phyloP scores from a whole-genome alignment of 768 basidiomycete genomes.

The Phylloporus rhodoxanthus region DNA sequence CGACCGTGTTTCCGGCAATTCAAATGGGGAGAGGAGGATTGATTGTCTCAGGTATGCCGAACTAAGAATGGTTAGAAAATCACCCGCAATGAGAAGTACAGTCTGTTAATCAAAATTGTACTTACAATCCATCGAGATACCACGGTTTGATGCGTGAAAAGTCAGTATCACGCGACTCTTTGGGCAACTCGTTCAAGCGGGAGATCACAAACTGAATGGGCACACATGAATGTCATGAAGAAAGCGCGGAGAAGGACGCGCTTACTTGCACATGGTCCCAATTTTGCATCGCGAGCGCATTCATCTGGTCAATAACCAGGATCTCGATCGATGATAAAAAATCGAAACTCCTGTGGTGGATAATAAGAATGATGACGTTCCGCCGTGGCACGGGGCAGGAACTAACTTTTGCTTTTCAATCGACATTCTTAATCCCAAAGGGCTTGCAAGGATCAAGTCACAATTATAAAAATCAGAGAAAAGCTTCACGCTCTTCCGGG shows the following conservation, averaged over 20 bases:
- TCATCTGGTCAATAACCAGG: slow-evolving; percentile 85
- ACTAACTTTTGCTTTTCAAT: slow-evolving; percentile 92
- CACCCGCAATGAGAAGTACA: slow-evolving; percentile 64
- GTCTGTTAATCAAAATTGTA: slow-evolving; percentile 23
- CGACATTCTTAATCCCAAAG: slow-evolving; percentile 81
- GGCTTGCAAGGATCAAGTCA: slow-evolving; percentile 91
- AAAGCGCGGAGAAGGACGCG: not conserved
- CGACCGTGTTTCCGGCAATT: slow-evolving; percentile 81
- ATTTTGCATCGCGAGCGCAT: slow-evolving; percentile 95
- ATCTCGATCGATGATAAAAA: slow-evolving; percentile 93
- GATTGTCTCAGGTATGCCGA: slow-evolving; percentile 85
- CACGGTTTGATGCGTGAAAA: slow-evolving; percentile 97
- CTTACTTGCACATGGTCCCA: slow-evolving; percentile 95
- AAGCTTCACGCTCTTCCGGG: slow-evolving; percentile 85
- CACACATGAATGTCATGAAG: not conserved
- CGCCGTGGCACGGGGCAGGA: too few relatives aligned
- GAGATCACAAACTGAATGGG: slow-evolving; percentile 69
- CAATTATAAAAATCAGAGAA: slow-evolving; percentile 87
- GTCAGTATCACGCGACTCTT: slow-evolving; percentile 89
- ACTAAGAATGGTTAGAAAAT: slow-evolving; percentile 35
- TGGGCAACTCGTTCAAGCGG: slow-evolving; percentile 82
- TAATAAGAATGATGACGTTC: not conserved
- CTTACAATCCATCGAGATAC: slow-evolving; percentile 94
- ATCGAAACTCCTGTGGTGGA: slow-evolving; percentile 63
- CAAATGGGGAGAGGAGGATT: slow-evolving; percentile 79